Base-by-base conservation (phyloP, 2,329 filamentous ascomycete genomes). In the Dactylellina parvicollis region DNA sequence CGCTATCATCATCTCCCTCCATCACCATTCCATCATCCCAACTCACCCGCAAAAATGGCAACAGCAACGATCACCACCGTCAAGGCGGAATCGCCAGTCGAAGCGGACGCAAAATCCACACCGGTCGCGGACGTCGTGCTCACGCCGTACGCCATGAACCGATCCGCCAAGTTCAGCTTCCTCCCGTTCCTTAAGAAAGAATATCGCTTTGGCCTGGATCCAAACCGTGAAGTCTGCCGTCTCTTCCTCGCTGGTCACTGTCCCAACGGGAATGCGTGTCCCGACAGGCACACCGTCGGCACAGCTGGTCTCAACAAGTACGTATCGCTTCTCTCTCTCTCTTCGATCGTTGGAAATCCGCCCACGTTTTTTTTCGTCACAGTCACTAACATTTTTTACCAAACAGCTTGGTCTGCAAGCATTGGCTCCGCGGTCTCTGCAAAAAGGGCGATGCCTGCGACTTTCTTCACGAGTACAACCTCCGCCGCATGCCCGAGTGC, bases 361-460 rank as follows among this genome's bases (percentile, higher is more conserved):
- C n/a, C 16, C 30, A 18, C 32, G 12, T 14, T 56, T 2, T 50
- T 34, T n/a, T n/a, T n/a, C n/a, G n/a, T n/a, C n/a, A 26, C 82
- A 1, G 22, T 61, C 9, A 77, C 73, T 56, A 66, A 73, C 56
- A 69, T 76, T 73, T 77, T 83, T 55, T 12, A 2, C 1, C 12
- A 12, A 30, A 42, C 30, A 78, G 76, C 72, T 88, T 98, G 14
- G 94, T 99, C 74, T 99, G 95, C 88, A 99, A 99, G 84, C 95
- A 98, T 85, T 98, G 95, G 89, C 88, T 98, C 79, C 91, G 96
- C 76, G 94, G 93, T 0, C 87, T 99, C 18, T 99, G 95, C 85
- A 99, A 99, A 80, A 98, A 98, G 82, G 95, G 94, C 78, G 90
- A 97, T 79, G 88, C 89, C 77, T 99, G 95, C 88, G 95, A 99